phyloP scores from a whole-genome alignment of 768 basidiomycete species.

The Collybia nuda region DNA sequence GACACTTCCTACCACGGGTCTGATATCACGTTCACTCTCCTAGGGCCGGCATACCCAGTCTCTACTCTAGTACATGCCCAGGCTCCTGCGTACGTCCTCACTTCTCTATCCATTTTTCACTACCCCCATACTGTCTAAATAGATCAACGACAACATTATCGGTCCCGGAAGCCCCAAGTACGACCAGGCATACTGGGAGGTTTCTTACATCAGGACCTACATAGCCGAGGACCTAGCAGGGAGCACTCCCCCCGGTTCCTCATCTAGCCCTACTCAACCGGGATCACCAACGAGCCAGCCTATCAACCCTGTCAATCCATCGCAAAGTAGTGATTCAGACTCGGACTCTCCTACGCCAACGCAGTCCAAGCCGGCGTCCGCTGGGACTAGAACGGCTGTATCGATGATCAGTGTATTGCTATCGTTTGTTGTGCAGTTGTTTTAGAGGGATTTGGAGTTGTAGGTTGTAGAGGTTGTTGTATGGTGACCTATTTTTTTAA shows the following conservation, averaged over 20 bases:
- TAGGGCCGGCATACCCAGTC: conserved; percentile 43
- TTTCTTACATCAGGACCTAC: conserved; percentile 59
- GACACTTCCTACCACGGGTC: not conserved
- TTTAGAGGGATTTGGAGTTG: no score
- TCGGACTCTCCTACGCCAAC: no score
- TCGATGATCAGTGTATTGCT: no score
- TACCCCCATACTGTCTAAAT: not conserved
- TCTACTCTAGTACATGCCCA: conserved; percentile 44
- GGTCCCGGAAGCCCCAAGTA: conserved; percentile 45
- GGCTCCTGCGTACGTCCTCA: conserved; percentile 34
- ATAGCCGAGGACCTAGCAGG: conserved; percentile 26
- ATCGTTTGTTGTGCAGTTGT: no score
- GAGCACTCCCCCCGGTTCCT: not conserved
- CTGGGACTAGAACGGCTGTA: no score
- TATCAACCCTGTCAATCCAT: no score
- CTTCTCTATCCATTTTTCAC: not conserved
- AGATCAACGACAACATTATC: conserved; percentile 36
- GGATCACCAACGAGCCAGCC: no score
- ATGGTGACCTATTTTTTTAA: no score
- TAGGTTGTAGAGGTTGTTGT: no score
- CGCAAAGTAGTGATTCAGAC: no score
- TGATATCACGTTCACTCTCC: not conserved
- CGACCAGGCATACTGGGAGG: conserved; percentile 58
- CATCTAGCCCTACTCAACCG: not conserved
- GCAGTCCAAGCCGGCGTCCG: no score